Evolutionary conservation across 2,329 filamentous ascomycete species (phyloP).

Genomic region (Claviceps cyperi): DNA sequence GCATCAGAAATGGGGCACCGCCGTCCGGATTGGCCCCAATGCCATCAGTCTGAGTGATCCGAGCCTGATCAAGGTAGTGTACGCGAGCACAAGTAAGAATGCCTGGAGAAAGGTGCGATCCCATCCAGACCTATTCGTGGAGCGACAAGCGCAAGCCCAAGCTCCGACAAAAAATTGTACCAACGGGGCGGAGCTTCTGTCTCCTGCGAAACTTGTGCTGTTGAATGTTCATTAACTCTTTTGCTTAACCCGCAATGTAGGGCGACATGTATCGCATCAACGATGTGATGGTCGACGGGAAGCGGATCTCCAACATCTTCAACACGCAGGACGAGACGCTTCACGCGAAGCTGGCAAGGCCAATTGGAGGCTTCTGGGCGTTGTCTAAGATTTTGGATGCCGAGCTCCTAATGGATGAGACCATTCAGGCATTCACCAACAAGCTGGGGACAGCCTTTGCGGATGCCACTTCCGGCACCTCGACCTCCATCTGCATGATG

Average conservation of each 20-base stretch:
- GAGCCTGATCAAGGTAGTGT: constrained; percentile 8
- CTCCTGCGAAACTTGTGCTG: too few relatives aligned
- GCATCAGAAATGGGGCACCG: constrained; percentile 8
- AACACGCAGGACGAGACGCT: constrained; percentile 9
- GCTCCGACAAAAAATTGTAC: too few relatives aligned
- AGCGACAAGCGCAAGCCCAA: too few relatives aligned
- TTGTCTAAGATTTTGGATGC: constrained; percentile 8
- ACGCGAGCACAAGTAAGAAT: constrained; percentile 6
- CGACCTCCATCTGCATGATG: constrained; percentile 7
- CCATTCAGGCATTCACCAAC: constrained; percentile 2
- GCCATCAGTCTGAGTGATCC: constrained; percentile 8
- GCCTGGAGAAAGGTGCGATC: constrained; percentile 8
- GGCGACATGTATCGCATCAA: constrained; percentile 10
- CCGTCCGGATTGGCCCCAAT: constrained; percentile 9
- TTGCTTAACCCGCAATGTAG: neutral
- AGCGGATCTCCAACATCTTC: constrained; percentile 10
- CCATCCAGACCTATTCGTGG: neutral
- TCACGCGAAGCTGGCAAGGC: constrained; percentile 7
- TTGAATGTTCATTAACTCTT: neutral
- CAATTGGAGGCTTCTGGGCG: constrained; percentile 8
- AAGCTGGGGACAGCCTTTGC: constrained; percentile 7
- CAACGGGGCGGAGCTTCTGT: too few relatives aligned
- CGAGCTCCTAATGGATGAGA: constrained; percentile 10
- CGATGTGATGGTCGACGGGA: constrained; percentile 8
- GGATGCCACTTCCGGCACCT: neutral